Base-by-base conservation (phyloP, 2,329 filamentous ascomycete species). In the Claviceps maximensis region DNA sequence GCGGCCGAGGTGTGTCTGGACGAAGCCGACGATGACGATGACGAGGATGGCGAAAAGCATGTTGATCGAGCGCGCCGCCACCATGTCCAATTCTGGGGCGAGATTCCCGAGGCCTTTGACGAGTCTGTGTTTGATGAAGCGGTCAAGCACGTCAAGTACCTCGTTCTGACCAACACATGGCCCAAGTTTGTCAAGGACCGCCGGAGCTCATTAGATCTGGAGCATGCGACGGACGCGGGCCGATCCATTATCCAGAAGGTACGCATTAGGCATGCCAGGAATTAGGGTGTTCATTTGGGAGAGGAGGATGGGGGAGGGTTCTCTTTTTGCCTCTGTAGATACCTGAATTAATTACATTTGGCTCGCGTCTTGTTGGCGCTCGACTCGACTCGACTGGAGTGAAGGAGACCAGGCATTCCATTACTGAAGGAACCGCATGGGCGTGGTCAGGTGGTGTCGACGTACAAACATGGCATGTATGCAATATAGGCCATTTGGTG, bases 141-240 rank as follows among this genome's bases (percentile, higher is more conserved):
- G 0, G 74, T 82, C 60, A 65, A 66, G n/a, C 76, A 74, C 58
- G 77, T 86, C 66, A 84, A 83, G 64, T 82, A 84, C 55, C 71
- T 85, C 6, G 81, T 86, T 4, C 67, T 84, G 54, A 83, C 80
- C 15, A 85, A 85, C 61, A 86, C 83, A 0, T 86, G 83, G 82
- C 76, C 76, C 31, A 79, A 77, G 60, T 81, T 76, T 58, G 71
- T 78, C 42, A 68, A 64, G 48, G 69, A 73, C 9, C 57, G 64
- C 29, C 56, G 61, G 12, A 54, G 56, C 23, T 65, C 60, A 5
- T 50, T 60, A 21, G 58, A 62, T 23, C 56, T 60, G 7, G 49
- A 53, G 15, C 49, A 56, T 5, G 42, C 46, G 19, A 44, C 53
- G 9, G 57, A 58, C 51, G 44, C 52, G 5, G 55, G 57, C 19